These are phyloP conservation scores for Steccherinum ochraceum DNA, from an alignment of 768 basidiomycete species.

Conservation along the genomic window DNA sequence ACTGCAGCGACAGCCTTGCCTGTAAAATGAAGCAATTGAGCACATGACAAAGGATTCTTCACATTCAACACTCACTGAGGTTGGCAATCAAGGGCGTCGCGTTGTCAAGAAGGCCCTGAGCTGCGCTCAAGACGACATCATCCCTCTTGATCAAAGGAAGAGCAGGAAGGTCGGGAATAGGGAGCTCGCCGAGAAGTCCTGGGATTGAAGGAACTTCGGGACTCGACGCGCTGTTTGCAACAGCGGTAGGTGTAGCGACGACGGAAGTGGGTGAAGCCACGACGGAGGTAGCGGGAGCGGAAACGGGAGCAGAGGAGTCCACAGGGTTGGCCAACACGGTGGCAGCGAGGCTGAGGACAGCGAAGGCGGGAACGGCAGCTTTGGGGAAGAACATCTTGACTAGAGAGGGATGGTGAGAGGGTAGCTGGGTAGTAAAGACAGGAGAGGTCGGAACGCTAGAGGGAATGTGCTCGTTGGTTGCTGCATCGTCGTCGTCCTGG, in stretches of 20 bases:
- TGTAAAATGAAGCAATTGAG: neutral
- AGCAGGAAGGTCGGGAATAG: no score
- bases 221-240: neutral
- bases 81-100: neutral
- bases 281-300: neutral
- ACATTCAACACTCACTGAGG: neutral
- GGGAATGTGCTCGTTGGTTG: no score
- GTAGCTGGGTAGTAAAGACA: no score
- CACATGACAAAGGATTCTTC: neutral
- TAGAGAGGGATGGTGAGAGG: no score
- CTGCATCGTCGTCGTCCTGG: no score
- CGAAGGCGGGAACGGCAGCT: neutral
- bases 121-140: neutral
- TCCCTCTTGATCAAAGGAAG: neutral
- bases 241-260: neutral
- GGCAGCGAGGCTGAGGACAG: neutral
- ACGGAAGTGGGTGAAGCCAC: neutral
- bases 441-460: no score
- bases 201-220: no score
- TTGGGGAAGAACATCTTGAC: neutral
- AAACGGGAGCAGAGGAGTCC: neutral
- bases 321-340: neutral
- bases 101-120: neutral
- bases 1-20: neutral
- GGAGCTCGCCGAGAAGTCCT: no score